A percentile compares a stretch with the other conserved stretches of the same genome.
Evolutionary conservation across 2,329 filamentous ascomycete species (phyloP).

Genomic region (Cryphonectria nitschkei): DNA sequence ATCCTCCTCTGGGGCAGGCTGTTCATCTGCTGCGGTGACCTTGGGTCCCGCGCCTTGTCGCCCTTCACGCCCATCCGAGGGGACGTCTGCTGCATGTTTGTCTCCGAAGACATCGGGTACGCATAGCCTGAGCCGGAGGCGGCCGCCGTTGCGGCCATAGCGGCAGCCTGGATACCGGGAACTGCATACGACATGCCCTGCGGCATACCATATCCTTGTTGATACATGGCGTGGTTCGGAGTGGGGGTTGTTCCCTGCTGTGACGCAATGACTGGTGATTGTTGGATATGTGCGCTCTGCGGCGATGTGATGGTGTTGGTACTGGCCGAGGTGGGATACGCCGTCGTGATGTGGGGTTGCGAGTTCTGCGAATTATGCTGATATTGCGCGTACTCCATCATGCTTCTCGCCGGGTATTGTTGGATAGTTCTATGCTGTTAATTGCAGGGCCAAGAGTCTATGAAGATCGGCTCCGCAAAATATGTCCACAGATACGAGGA

Average conservation of each 20-base stretch:
- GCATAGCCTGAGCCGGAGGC: conserved; percentile 82
- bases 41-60: conserved; percentile 72
- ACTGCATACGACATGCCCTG: conserved; percentile 80
- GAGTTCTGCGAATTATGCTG: conserved; percentile 70
- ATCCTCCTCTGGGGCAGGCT: conserved; percentile 67
- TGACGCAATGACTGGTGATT: conserved; percentile 78
- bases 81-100: conserved; percentile 70
- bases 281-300: conserved; percentile 69
- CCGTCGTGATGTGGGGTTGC: conserved; percentile 58
- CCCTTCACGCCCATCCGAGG: conserved; percentile 73
- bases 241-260: conserved; percentile 71
- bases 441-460: not conserved
- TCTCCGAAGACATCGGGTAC: conserved; percentile 69
- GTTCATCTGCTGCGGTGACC: conserved; percentile 76
- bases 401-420: conserved; percentile 42
- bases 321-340: conserved; percentile 63
- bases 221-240: conserved; percentile 77
- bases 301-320: conserved; percentile 72
- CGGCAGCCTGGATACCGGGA: conserved; percentile 83
- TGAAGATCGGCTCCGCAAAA: not conserved
- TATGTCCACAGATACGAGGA: not conserved
- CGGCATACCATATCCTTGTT: conserved; percentile 74
- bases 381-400: conserved; percentile 79
- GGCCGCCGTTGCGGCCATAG: conserved; percentile 89
- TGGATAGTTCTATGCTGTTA: not conserved